phyloP scores from a whole-genome alignment of 78 protist species.

The Isochrysis galbana region DNA sequence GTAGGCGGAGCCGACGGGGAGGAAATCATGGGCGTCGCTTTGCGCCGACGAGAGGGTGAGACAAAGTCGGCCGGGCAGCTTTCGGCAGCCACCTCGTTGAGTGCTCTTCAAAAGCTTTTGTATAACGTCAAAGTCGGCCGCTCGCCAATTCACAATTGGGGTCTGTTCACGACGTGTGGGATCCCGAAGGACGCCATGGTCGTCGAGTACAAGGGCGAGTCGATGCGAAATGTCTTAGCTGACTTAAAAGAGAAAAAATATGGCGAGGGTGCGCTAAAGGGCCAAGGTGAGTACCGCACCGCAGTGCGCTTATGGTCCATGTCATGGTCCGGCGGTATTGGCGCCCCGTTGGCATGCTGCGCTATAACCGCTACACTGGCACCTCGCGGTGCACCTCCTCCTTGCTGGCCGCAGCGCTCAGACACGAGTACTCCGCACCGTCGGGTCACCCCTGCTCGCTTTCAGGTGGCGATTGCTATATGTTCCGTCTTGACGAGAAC shows the following conservation, averaged over 20 bases:
- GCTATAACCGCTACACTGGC: neutral
- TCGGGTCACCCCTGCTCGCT: too few species aligned
- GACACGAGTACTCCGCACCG: neutral
- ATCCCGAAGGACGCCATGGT: conserved; percentile 57
- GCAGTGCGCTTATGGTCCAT: too few species aligned
- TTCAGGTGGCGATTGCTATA: conserved; percentile 70
- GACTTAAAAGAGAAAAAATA: neutral
- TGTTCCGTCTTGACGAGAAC: conserved; percentile 89
- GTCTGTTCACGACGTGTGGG: conserved; percentile 41
- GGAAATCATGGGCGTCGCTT: neutral
- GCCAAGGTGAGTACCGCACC: neutral
- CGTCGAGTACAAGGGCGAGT: conserved; percentile 3
- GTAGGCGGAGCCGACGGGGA: neutral
- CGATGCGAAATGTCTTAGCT: neutral
- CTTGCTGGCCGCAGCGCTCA: neutral
- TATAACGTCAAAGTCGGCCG: neutral
- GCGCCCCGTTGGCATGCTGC: neutral
- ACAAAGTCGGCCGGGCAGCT: neutral
- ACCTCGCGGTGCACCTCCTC: neutral
- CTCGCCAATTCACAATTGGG: conserved; percentile 49
- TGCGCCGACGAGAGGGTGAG: neutral
- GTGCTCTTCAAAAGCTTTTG: neutral
- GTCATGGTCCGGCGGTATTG: too few species aligned
- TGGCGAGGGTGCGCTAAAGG: neutral
- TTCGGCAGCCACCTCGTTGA: too few species aligned